Evolutionary conservation across 129 eudicot species (phyloP).

Genomic region (Centrapalus pauciflorus): DNA sequence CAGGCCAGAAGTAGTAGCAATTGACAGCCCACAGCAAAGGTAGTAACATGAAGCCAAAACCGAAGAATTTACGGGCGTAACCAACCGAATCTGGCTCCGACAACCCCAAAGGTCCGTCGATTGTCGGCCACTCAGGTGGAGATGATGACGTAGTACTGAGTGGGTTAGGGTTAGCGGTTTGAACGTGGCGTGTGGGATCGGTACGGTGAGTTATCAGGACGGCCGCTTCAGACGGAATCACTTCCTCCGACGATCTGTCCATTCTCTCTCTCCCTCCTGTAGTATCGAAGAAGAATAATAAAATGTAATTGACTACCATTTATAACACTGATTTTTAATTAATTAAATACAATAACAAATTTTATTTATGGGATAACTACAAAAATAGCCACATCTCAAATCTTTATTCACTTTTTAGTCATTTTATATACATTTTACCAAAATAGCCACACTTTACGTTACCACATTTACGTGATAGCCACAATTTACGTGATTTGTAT

Average conservation of each 20-base stretch:
- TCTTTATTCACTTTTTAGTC: too few species aligned
- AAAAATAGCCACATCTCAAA: too few species aligned
- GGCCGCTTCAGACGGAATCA: conserved; percentile 21
- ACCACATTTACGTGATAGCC: too few species aligned
- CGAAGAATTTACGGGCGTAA: conserved; percentile 68
- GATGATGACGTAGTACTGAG: conserved; percentile 7
- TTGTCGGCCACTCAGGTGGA: conserved; percentile 58
- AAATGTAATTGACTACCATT: not conserved
- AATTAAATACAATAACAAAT: too few species aligned
- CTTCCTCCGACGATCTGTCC: conserved; percentile 29
- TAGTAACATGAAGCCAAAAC: conserved; percentile 64
- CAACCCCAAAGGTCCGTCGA: conserved; percentile 87
- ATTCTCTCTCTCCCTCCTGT: conserved; percentile 14
- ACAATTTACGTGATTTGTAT: too few species aligned
- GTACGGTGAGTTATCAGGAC: conserved; percentile 25
- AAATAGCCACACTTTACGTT: too few species aligned
- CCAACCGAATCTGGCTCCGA: conserved; percentile 61
- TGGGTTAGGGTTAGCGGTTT: conserved; percentile 5
- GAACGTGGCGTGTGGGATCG: conserved; percentile 16
- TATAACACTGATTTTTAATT: not conserved
- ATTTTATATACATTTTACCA: too few species aligned
- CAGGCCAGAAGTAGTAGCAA: conserved; percentile 98
- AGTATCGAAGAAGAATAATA: not conserved
- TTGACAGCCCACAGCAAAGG: conserved; percentile 89
- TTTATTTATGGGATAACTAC: too few species aligned